Evolutionary conservation across 192 early-diverging fungal genomes (phyloP), one percentile per base, ranked within the genome.

Genomic region (Coemansia sp.): DNA sequence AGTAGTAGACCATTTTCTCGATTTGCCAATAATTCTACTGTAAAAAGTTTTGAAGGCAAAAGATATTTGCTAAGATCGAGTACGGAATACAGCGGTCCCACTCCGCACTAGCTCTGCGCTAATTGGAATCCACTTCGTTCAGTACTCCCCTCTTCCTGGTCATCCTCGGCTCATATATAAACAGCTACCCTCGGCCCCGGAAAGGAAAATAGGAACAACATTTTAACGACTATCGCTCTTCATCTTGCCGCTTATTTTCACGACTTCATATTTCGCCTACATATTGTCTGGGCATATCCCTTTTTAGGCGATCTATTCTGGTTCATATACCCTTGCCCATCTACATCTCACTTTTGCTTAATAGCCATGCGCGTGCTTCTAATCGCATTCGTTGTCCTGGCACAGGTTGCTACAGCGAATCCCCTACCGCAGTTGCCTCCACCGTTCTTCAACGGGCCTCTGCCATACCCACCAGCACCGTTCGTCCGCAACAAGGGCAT

Each of bases 281-380:
- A 62, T 37, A 32, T 31, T 37, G 29, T 32, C 15, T 9, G 29
- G 58, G 58, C 58, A 34, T 29, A 21, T 23, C 19, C 7, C 29
- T 15, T 50, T 51, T 11, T 27, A 48, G 64, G 50, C 48, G 51
- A 55, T 55, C 51, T 12, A 55, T 6, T 53, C 50, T 8, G 48
- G 44, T n/a, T n/a, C 39, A 11, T 41, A 15, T 34, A 27, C n/a
- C 19, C 17, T 41, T 21, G 6, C 31, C 8, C 25, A 25, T 23
- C 53, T 27, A 19, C n/a, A 58, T 51, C 31, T 29, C 48, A 12
- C 45, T 9, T 42, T n/a, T 15, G 17, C 15, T 34, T 50, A 39
- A n/a, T 38, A 61, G n/a, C 25, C 23, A 82, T 82, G 80, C 75
- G 75, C 37, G 80, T 82, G 27, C 80, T 77, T 5, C 75, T 82